Percentiles rank a stretch among this genome's conserved stretches.
Evolutionary conservation across 495 filamentous ascomycete genomes (phyloP).

Genomic region (Penicillium pancosmium): DNA sequence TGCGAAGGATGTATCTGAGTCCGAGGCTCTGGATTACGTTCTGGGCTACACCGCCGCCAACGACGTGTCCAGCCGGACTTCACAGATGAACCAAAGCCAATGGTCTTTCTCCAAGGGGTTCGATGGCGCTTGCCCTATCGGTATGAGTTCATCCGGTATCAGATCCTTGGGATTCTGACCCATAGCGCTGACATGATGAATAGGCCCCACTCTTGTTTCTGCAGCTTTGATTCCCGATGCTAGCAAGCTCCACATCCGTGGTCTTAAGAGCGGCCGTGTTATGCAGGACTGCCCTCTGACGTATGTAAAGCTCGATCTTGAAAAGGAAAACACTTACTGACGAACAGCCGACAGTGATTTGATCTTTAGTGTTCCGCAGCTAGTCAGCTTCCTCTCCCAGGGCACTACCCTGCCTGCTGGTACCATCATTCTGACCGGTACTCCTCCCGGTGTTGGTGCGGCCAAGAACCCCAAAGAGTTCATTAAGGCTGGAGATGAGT

Average conservation of each 20-base stretch:
- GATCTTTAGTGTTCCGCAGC: conserved; percentile 76
- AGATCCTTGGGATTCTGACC: neutral
- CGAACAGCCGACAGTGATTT: conserved; percentile 55
- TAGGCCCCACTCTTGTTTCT: conserved; percentile 59
- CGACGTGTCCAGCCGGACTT: conserved; percentile 79
- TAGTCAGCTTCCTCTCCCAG: conserved; percentile 73
- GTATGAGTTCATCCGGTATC: conserved; percentile 33
- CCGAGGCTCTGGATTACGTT: conserved; percentile 72
- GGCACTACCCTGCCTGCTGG: conserved; percentile 80
- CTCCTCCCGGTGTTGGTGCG: conserved; percentile 56
- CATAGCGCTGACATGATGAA: neutral
- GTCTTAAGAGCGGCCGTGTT: conserved; percentile 67
- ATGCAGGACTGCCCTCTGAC: conserved; percentile 66
- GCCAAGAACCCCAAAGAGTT: conserved; percentile 59
- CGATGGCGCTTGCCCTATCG: conserved; percentile 78
- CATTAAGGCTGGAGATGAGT: conserved; percentile 61
- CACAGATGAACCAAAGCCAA: conserved; percentile 77
- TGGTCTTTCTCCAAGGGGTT: conserved; percentile 85
- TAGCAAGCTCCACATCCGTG: conserved; percentile 63
- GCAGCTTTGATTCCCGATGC: conserved; percentile 62
- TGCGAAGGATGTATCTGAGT: conserved; percentile 68
- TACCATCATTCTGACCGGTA: conserved; percentile 84
- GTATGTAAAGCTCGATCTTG: conserved; percentile 30
- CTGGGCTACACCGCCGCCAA: conserved; percentile 81
- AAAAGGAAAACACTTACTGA: neutral